phyloP scores from a whole-genome alignment of 257 asterid species.

The Cynanchum wilfordii region DNA sequence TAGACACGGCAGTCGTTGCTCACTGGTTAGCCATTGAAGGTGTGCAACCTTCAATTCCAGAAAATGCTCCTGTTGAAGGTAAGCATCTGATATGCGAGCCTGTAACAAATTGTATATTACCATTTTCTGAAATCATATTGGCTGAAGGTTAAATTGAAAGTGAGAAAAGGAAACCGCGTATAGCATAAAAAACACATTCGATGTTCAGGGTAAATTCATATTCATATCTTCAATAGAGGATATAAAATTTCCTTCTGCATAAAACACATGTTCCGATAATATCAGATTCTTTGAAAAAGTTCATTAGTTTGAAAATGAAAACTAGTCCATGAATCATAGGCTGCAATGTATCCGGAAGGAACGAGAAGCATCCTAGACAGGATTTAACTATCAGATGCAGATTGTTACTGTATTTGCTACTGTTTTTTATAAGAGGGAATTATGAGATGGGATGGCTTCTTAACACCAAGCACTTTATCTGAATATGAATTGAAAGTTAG shows the following conservation, averaged over 20 bases:
- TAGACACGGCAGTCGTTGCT: conserved; percentile 70
- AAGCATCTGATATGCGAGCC: not conserved
- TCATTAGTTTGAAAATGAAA: not conserved
- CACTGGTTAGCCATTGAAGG: conserved; percentile 98
- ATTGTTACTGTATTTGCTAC: not conserved
- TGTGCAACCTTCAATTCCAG: conserved; percentile 95
- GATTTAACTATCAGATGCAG: not conserved
- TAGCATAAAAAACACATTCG: not conserved
- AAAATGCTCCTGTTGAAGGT: conserved; percentile 90
- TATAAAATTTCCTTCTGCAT: not conserved
- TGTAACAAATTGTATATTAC: not conserved
- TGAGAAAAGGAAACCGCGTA: not conserved
- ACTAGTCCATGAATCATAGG: not conserved
- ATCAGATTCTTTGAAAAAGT: not conserved
- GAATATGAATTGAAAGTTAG: not conserved
- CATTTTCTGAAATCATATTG: not conserved
- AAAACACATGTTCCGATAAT: not conserved
- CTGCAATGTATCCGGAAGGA: not conserved
- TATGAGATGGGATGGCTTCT: not conserved
- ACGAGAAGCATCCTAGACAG: not conserved
- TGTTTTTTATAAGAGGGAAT: not conserved
- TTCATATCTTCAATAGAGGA: not conserved
- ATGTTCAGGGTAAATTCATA: not conserved
- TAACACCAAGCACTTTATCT: not conserved
- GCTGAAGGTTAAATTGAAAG: not conserved